phyloP scores from a whole-genome alignment of 2,329 filamentous ascomycete species.

The Fusarium subglutinans region DNA sequence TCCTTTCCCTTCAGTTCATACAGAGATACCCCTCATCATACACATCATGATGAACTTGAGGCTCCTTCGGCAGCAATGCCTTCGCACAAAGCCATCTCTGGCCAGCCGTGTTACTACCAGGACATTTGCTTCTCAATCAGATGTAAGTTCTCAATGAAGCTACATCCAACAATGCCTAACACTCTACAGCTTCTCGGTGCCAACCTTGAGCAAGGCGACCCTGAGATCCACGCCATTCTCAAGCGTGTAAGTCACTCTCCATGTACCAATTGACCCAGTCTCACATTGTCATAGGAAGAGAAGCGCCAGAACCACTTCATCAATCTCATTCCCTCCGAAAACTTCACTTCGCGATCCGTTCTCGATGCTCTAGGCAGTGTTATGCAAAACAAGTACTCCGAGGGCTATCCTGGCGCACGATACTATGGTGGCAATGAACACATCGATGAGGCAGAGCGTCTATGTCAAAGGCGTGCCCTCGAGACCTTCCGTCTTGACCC shows the following conservation, averaged over 20 bases:
- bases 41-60: slow-evolving; percentile 38
- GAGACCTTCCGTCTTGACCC: slow-evolving; percentile 83
- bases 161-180: neutral
- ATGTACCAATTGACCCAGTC: neutral
- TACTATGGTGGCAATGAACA: slow-evolving; percentile 97
- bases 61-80: slow-evolving; percentile 38
- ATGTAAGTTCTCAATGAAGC: slow-evolving; percentile 10
- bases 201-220: slow-evolving; percentile 81
- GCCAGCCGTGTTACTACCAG: slow-evolving; percentile 29
- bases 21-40: slow-evolving; percentile 8
- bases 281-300: slow-evolving; percentile 74
- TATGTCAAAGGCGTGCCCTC: slow-evolving; percentile 87
- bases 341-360: slow-evolving; percentile 90
- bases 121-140: slow-evolving; percentile 36
- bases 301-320: slow-evolving; percentile 94
- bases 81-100: slow-evolving; percentile 38
- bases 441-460: slow-evolving; percentile 86
- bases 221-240: slow-evolving; percentile 83
- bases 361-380: slow-evolving; percentile 88
- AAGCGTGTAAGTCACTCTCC: slow-evolving; percentile 71
- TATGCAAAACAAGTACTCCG: slow-evolving; percentile 98
- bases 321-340: slow-evolving; percentile 92
- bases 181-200: slow-evolving; percentile 75
- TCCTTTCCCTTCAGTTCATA: neutral
- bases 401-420: slow-evolving; percentile 92